Percentiles rank a stretch among this genome's conserved stretches.
Evolutionary conservation across 2,329 filamentous ascomycete species (phyloP).

Genomic region (Cercospora beticola): DNA sequence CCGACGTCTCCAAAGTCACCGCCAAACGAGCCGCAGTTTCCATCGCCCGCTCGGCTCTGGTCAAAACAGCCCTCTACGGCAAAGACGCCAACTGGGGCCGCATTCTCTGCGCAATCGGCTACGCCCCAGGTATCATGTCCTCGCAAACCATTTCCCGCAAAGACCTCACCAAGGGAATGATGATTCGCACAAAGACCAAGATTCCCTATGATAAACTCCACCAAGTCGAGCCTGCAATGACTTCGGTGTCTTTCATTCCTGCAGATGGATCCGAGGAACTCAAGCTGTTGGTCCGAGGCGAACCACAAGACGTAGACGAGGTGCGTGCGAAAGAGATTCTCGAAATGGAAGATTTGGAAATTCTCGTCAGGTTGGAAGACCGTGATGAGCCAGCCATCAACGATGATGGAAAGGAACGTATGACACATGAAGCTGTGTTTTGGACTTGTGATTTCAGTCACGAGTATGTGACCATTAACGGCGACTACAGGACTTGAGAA

Average conservation of each 20-base stretch:
- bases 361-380: slow-evolving; percentile 70
- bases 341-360: slow-evolving; percentile 75
- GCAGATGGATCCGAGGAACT: slow-evolving; percentile 74
- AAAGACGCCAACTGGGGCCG: slow-evolving; percentile 98
- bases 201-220: slow-evolving; percentile 24
- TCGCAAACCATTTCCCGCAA: slow-evolving; percentile 25
- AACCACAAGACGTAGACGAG: slow-evolving; percentile 79
- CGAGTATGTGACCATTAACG: slow-evolving; percentile 73
- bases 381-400: slow-evolving; percentile 38
- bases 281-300: slow-evolving; percentile 73
- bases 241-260: slow-evolving; percentile 76
- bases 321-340: slow-evolving; percentile 73
- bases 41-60: slow-evolving; percentile 86
- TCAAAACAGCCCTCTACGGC: slow-evolving; percentile 96
- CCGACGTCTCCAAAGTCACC: slow-evolving; percentile 33
- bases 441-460: slow-evolving; percentile 89
- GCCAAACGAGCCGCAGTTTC: slow-evolving; percentile 79
- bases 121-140: slow-evolving; percentile 60
- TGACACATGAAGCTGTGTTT: slow-evolving; percentile 60
- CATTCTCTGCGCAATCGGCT: slow-evolving; percentile 91
- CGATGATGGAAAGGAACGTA: not conserved
- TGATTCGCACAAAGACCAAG: not conserved
- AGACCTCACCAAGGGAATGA: not conserved
- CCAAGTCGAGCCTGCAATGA: slow-evolving; percentile 66
- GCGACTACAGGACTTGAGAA: slow-evolving; percentile 61